These are phyloP conservation scores for Phoma herbarum DNA, from an alignment of 2,329 filamentous ascomycete genomes.

Conservation along the genomic window DNA sequence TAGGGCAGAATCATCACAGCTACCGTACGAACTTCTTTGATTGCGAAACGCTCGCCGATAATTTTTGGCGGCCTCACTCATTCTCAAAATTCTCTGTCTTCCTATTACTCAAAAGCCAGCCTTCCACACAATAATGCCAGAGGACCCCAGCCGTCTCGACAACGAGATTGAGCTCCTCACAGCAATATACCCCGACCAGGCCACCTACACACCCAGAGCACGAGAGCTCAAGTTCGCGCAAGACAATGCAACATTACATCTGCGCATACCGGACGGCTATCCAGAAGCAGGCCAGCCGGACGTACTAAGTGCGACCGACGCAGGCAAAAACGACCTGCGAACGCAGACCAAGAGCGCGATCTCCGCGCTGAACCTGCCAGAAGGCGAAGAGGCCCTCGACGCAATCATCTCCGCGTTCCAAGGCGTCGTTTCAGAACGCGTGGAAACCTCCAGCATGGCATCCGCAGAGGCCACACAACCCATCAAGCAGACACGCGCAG, in stretches of 20 bases:
- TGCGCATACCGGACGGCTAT: constrained; percentile 54
- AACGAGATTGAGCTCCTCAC: constrained; percentile 54
- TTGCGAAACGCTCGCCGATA: too few relatives aligned
- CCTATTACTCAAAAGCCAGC: too few relatives aligned
- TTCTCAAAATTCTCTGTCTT: too few relatives aligned
- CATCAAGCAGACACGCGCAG: constrained; percentile 22
- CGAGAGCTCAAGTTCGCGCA: constrained; percentile 52
- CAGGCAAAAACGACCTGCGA: constrained; percentile 50
- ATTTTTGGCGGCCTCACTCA: too few relatives aligned
- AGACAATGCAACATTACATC: constrained; percentile 37
- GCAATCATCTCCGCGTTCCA: constrained; percentile 53
- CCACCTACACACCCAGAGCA: constrained; percentile 43
- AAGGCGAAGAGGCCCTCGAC: constrained; percentile 56
- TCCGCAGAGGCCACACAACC: not conserved
- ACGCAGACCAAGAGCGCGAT: constrained; percentile 44
- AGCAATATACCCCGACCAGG: constrained; percentile 56
- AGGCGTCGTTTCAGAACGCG: constrained; percentile 30
- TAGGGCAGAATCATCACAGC: too few relatives aligned
- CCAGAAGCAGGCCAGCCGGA: constrained; percentile 49
- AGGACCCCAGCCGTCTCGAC: constrained; percentile 41
- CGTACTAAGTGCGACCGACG: constrained; percentile 50
- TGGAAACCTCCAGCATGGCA: constrained; percentile 1
- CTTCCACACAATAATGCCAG: not conserved
- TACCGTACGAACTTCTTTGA: too few relatives aligned
- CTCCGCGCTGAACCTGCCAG: constrained; percentile 32